A percentile compares a stretch with the other conserved stretches of the same genome.
Evolutionary conservation across 495 filamentous ascomycete genomes (phyloP).

Genomic region (Talaromyces wortmannii): DNA sequence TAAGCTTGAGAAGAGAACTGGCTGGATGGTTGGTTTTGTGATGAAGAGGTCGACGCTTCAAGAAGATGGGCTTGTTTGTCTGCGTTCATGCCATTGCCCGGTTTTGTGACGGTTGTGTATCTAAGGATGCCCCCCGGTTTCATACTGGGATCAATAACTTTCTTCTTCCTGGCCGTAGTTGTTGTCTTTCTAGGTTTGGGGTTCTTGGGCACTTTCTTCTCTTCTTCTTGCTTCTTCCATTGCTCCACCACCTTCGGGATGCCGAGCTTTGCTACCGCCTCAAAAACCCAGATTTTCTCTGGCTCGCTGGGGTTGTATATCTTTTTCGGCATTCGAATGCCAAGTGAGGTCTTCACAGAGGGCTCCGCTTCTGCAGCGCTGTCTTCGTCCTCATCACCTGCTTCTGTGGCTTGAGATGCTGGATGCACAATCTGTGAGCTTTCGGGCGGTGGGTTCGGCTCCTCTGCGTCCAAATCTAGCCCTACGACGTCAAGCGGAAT

Average conservation of each 20-base stretch:
- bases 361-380: slow-evolving; percentile 18
- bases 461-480: slow-evolving; percentile 64
- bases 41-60: slow-evolving; percentile 19
- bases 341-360: slow-evolving; percentile 1
- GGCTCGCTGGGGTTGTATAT: slow-evolving; percentile 57
- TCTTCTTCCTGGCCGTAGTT: slow-evolving; percentile 27
- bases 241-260: slow-evolving; percentile 66
- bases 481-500: slow-evolving; percentile 69
- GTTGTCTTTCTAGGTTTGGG: slow-evolving; percentile 22
- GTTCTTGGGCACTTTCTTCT: slow-evolving; percentile 15
- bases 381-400: slow-evolving; percentile 35
- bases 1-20: background rate
- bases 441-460: slow-evolving; percentile 51
- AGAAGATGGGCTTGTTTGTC: slow-evolving; percentile 25
- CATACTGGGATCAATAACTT: slow-evolving; percentile 36
- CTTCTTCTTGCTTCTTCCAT: slow-evolving; percentile 60
- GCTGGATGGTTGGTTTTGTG: slow-evolving; percentile 10
- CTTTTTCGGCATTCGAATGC: slow-evolving; percentile 42
- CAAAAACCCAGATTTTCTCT: slow-evolving; percentile 72
- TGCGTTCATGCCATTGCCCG: slow-evolving; percentile 23
- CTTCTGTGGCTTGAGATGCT: slow-evolving; percentile 29
- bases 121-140: slow-evolving; percentile 38
- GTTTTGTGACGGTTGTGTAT: slow-evolving; percentile 39
- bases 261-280: slow-evolving; percentile 61
- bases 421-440: slow-evolving; percentile 41